Evolutionary conservation across 805 yeast species (phyloP).

Genomic region (Nakazawaea peltata): DNA sequence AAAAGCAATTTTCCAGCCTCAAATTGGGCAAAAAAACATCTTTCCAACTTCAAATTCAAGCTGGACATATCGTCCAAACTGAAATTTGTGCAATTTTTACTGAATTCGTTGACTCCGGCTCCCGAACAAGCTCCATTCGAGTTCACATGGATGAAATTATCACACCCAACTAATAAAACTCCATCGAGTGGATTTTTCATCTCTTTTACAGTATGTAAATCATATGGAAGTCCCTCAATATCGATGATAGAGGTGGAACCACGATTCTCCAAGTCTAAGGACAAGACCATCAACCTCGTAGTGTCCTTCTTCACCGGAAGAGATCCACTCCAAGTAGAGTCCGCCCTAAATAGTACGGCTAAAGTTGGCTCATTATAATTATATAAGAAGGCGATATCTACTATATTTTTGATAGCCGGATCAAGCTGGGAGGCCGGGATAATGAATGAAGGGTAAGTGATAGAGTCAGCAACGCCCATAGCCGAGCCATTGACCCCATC

Average conservation of each 20-base stretch:
- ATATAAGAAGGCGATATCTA: conserved; percentile 64
- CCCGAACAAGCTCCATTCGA: conserved; percentile 64
- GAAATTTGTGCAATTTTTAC: conserved; percentile 31
- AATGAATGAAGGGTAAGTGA: conserved; percentile 50
- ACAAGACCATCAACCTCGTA: conserved; percentile 49
- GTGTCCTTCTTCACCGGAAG: conserved; percentile 56
- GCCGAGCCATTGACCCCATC: too few relatives aligned
- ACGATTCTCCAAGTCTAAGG: conserved; percentile 53
- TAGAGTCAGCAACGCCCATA: too few relatives aligned
- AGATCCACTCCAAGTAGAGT: conserved; percentile 74
- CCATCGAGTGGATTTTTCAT: conserved; percentile 65
- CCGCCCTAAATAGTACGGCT: conserved; percentile 53
- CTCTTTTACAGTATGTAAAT: conserved; percentile 56
- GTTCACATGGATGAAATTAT: conserved; percentile 73
- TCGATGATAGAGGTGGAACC: conserved; percentile 62
- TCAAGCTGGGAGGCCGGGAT: conserved; percentile 51
- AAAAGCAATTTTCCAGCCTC: conserved; percentile 1
- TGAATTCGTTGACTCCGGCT: conserved; percentile 52
- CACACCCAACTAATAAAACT: conserved; percentile 58
- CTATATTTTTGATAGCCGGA: conserved; percentile 47
- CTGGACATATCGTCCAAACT: conserved; percentile 35
- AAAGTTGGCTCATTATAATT: conserved; percentile 80
- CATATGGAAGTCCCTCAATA: conserved; percentile 65
- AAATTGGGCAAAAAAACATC: conserved; percentile 28
- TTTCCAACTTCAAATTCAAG: conserved; percentile 48